A percentile compares a stretch with the other conserved stretches of the same genome.
These are phyloP conservation scores for Paraconiothyrium sp. DNA, from an alignment of 2,329 filamentous ascomycete species.

Conservation along the genomic window DNA sequence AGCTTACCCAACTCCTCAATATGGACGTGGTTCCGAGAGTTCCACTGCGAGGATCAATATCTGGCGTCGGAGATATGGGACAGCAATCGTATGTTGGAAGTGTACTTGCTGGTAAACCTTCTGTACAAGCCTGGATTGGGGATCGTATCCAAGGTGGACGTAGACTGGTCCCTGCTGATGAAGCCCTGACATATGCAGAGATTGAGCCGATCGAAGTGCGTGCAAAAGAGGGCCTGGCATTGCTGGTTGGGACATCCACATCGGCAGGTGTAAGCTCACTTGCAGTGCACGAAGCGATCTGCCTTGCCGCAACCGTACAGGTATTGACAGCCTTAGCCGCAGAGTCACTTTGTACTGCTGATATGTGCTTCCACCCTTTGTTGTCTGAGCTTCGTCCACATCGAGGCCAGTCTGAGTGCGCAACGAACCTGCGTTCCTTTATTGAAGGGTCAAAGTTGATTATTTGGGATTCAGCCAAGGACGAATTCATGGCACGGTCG, in stretches of 20 bases:
- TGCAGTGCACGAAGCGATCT: constrained; percentile 30
- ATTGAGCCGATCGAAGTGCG: constrained; percentile 33
- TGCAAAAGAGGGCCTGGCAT: constrained; percentile 62
- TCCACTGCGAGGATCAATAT: constrained; percentile 66
- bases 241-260: constrained; percentile 62
- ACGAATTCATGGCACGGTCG: constrained; percentile 45
- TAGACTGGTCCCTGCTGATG: constrained; percentile 24
- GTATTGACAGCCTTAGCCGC: constrained; percentile 68
- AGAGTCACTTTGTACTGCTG: constrained; percentile 67
- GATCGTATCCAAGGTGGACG: constrained; percentile 23
- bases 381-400: constrained; percentile 68
- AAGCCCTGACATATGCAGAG: constrained; percentile 37
- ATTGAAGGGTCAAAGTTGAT: constrained; percentile 36
- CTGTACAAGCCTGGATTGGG: constrained; percentile 52
- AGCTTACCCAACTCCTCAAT: constrained; percentile 52
- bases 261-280: constrained; percentile 33
- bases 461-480: constrained; percentile 12
- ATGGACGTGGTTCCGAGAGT: constrained; percentile 59
- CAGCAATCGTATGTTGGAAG: constrained; percentile 65
- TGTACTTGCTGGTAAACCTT: constrained; percentile 56
- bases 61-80: constrained; percentile 66
- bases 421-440: constrained; percentile 32
- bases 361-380: constrained; percentile 67
- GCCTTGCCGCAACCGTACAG: constrained; percentile 54
- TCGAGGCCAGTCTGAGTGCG: constrained; percentile 59